These are phyloP conservation scores for Alternaria dauci DNA, from an alignment of 2,329 filamentous ascomycete genomes.

Conservation along the genomic window DNA sequence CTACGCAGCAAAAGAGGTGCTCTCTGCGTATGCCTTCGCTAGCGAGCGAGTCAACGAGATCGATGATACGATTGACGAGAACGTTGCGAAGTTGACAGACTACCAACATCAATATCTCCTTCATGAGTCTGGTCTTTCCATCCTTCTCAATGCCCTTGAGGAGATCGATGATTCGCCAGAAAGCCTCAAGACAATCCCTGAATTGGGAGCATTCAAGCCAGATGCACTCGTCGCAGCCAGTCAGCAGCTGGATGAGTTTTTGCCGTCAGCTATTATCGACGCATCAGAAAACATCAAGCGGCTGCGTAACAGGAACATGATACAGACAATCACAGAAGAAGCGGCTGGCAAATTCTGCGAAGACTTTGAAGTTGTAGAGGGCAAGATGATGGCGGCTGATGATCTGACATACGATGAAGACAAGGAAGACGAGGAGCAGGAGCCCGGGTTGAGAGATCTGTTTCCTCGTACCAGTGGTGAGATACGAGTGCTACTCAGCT, in stretches of 20 bases:
- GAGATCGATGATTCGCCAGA: constrained; percentile 53
- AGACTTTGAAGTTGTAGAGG: constrained; percentile 79
- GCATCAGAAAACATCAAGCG: constrained; percentile 81
- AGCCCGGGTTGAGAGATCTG: constrained; percentile 59
- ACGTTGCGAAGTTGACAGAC: constrained; percentile 67
- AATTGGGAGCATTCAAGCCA: constrained; percentile 66
- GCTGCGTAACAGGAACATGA: constrained; percentile 75
- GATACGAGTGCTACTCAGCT: constrained; percentile 70
- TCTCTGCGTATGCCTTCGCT: constrained; percentile 72
- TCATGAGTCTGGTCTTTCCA: constrained; percentile 74
- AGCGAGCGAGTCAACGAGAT: constrained; percentile 64
- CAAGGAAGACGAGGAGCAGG: constrained; percentile 50
- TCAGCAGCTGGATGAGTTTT: constrained; percentile 84
- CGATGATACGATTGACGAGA: constrained; percentile 63
- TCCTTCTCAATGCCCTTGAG: constrained; percentile 67
- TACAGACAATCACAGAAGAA: constrained; percentile 79
- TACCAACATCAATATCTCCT: constrained; percentile 78
- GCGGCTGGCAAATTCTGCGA: constrained; percentile 84
- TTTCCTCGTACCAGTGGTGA: constrained; percentile 72
- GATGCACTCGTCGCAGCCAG: constrained; percentile 71
- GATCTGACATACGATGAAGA: constrained; percentile 54
- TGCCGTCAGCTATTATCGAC: constrained; percentile 92
- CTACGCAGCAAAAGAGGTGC: constrained; percentile 63
- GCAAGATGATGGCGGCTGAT: constrained; percentile 67
- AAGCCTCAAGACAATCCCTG: constrained; percentile 64